phyloP scores from a whole-genome alignment of 345 rosid genomes.

The Schrenkiella parvula region DNA sequence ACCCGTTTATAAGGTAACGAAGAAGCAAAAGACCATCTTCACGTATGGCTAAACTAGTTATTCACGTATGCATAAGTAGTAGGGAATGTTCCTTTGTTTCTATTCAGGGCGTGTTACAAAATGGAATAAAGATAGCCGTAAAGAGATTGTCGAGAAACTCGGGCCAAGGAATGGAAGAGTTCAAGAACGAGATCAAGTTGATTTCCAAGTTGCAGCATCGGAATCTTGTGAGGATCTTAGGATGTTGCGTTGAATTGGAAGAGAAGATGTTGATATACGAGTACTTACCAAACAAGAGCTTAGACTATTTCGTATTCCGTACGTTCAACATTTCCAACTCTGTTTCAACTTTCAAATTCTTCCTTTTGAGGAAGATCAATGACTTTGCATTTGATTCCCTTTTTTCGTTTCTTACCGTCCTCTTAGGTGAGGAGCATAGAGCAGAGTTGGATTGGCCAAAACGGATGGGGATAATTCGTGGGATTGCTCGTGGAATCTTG shows the following conservation, averaged over 20 bases:
- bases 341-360: background rate
- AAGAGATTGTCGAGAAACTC: constrained; percentile 48
- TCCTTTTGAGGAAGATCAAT: background rate
- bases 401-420: no score
- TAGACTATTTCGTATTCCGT: constrained; percentile 56
- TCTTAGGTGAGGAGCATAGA: constrained; percentile 39
- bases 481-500: constrained; percentile 65
- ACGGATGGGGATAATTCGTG: constrained; percentile 46
- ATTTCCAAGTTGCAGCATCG: constrained; percentile 63
- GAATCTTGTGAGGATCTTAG: constrained; percentile 65
- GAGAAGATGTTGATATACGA: constrained; percentile 66
- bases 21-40: background rate
- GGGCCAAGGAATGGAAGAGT: constrained; percentile 50
- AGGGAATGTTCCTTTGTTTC: background rate
- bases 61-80: no score
- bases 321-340: background rate
- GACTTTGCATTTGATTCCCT: background rate
- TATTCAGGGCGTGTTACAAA: constrained; percentile 39
- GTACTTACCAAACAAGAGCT: constrained; percentile 56
- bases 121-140: constrained; percentile 48
- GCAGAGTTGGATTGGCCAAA: constrained; percentile 46
- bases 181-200: constrained; percentile 42
- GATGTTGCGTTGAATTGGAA: constrained; percentile 51
- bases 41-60: no score
- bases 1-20: constrained; percentile 57